A percentile compares a stretch with the other conserved stretches of the same genome.
phyloP scores from a whole-genome alignment of 2,329 filamentous ascomycete species.

The Pyricularia grisea region DNA sequence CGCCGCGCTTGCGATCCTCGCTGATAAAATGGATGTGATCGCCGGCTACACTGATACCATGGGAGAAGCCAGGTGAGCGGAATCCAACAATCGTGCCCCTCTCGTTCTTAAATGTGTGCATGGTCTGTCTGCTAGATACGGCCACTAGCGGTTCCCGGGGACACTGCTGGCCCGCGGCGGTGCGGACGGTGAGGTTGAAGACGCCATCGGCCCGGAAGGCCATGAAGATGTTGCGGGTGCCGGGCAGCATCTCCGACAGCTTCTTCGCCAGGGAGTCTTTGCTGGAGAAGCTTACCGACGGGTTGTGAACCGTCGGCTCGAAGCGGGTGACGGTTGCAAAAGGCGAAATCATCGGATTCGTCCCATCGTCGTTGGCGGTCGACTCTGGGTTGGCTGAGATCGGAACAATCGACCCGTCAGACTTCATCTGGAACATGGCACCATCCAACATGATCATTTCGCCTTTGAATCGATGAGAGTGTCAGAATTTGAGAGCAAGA shows the following conservation, averaged over 20 bases:
- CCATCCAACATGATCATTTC: slow-evolving; percentile 25
- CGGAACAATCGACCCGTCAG: slow-evolving; percentile 18
- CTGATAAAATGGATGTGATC: slow-evolving; percentile 25
- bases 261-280: slow-evolving; percentile 17
- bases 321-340: slow-evolving; percentile 24
- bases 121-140: slow-evolving; percentile 19
- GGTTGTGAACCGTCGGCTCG: slow-evolving; percentile 11
- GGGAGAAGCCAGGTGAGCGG: slow-evolving; percentile 19
- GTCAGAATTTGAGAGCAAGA: neutral
- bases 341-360: slow-evolving; percentile 16
- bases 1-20: slow-evolving; percentile 19
- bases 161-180: slow-evolving; percentile 19
- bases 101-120: slow-evolving; percentile 15
- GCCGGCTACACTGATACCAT: slow-evolving; percentile 23
- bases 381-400: neutral
- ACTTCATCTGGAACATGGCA: slow-evolving; percentile 23
- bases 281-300: slow-evolving; percentile 13
- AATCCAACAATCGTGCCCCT: slow-evolving; percentile 22
- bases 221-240: slow-evolving; percentile 19
- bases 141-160: slow-evolving; percentile 18
- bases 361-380: slow-evolving; percentile 12
- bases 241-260: slow-evolving; percentile 16
- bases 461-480: slow-evolving; percentile 9
- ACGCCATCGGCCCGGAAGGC: slow-evolving; percentile 19
- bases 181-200: slow-evolving; percentile 21